Evolutionary conservation across 1,284 basidiomycete species (phyloP), one percentile per base, ranked within the genome.

Genomic region (Trametes hirsuta): DNA sequence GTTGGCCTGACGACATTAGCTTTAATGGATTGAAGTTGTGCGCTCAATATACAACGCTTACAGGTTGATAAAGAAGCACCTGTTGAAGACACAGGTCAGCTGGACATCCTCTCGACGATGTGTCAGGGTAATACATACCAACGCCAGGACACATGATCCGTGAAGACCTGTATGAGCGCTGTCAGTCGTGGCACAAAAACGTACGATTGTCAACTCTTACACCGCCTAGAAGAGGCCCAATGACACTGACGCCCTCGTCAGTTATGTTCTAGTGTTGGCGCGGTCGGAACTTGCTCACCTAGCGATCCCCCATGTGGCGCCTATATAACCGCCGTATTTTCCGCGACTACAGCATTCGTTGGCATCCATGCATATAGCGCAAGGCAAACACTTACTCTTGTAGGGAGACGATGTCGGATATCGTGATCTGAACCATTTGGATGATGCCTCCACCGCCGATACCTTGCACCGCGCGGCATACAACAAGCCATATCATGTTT

Each of bases 371-470:
- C 9, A 47, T 41, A 25, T 21, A 10, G n/a, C 14, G 15, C n/a
- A 50, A 3, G 11, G 18, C 21, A n/a, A 39, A 15, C 24, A 76
- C 86, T 61, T 68, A 90, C 89, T 90, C 86, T 76, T 87, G 79
- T 34, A 94, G 73, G 1, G 89, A 83, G 1, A 93, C 88, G 34
- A 95, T 92, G 69, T 95, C 93, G 39, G 87, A 85, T 12, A 94
- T 85, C 0, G 85, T 87, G 67, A 95, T 94, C 53, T 91, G 76
- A 3, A 81, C 78, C 37, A 87, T 74, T 55, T 83, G 84, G 8
- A 91, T 79, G 61, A 91, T 88, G 1, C 89, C 91, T 10, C 91
- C 91, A 4, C 91, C 91, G 30, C 93, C 93, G 30, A 94, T 84
- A 11, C 93, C 93, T 71, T 95, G 93, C 0, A 95, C 77, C 1